Conservation (phyloP, 768 basidiomycete genomes). For the Zangia roseola region DNA sequence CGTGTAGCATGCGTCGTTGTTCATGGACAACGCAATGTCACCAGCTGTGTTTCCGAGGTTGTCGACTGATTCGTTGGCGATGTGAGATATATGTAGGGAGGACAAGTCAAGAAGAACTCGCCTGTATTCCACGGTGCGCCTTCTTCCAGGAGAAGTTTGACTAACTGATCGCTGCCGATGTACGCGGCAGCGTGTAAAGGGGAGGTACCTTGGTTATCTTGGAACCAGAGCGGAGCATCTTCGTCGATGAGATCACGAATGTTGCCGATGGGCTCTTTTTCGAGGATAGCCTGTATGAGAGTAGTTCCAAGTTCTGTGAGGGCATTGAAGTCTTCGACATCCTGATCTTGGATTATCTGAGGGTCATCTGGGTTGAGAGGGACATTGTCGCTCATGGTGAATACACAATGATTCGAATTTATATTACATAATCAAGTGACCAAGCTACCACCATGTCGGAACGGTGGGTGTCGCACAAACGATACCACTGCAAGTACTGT, state of each 20-base stretch:
- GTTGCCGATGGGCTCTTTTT: slow-evolving; percentile 39
- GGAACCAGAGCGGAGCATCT: slow-evolving; percentile 88
- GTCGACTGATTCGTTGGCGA: slow-evolving; percentile 53
- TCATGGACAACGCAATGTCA: slow-evolving; percentile 86
- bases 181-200: slow-evolving; percentile 87
- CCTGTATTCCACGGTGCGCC: slow-evolving; percentile 94
- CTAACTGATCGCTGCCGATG: slow-evolving; percentile 59
- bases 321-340: slow-evolving; percentile 40
- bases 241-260: slow-evolving; percentile 53
- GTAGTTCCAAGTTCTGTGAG: slow-evolving; percentile 55
- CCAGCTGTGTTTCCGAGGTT: slow-evolving; percentile 79
- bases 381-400: slow-evolving; percentile 14
- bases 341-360: slow-evolving; percentile 26
- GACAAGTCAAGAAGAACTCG: slow-evolving; percentile 29
- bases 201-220: slow-evolving; percentile 81
- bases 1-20: slow-evolving; percentile 70
- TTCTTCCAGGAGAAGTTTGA: slow-evolving; percentile 65
- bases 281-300: slow-evolving; percentile 59
- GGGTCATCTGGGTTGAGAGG: slow-evolving; percentile 5
- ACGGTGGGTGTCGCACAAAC: slow-evolving; percentile 92
- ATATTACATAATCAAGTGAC: slow-evolving; percentile 16
- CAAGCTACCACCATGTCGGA: slow-evolving; percentile 61
- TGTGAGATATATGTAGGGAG: background rate
- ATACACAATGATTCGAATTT: too few relatives aligned
- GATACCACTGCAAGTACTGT: slow-evolving; percentile 96